Conservation (phyloP, 495 filamentous ascomycete genomes). For the Xylaria sp. region DNA sequence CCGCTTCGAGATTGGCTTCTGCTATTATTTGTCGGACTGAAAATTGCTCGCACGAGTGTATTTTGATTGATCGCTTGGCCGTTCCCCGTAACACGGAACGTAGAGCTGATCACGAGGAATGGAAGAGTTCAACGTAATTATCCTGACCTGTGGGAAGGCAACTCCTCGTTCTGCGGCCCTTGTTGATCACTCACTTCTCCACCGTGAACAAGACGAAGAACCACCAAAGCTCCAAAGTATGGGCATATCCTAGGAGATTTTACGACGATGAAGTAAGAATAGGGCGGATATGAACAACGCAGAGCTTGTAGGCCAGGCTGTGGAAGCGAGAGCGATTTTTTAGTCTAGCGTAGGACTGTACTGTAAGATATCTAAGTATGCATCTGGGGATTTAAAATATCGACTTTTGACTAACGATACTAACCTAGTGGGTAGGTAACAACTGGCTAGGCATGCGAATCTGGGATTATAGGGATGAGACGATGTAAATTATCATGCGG, state of each 20-base stretch:
- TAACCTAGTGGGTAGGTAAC: not conserved
- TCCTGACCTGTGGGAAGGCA: not conserved
- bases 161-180: not conserved
- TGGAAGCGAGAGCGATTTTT: not conserved
- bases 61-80: not conserved
- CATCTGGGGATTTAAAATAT: not conserved
- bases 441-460: not conserved
- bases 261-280: not conserved
- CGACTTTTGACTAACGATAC: not conserved
- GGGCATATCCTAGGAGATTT: not conserved
- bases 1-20: not conserved
- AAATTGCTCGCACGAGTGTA: not conserved
- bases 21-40: not conserved
- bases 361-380: not conserved
- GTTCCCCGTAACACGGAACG: not conserved
- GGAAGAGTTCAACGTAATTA: not conserved
- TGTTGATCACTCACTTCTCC: not conserved
- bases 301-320: not conserved
- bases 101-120: constrained; percentile 18
- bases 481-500: not conserved
- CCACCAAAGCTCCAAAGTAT: not conserved
- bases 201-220: constrained; percentile 7
- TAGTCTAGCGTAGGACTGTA: constrained; percentile 23
- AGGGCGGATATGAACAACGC: constrained; percentile 1
- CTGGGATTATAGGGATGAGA: not conserved